A percentile compares a stretch with the other conserved stretches of the same genome.
Conservation (phyloP, 2,329 filamentous ascomycete genomes). For the Gremmenia infestans region DNA sequence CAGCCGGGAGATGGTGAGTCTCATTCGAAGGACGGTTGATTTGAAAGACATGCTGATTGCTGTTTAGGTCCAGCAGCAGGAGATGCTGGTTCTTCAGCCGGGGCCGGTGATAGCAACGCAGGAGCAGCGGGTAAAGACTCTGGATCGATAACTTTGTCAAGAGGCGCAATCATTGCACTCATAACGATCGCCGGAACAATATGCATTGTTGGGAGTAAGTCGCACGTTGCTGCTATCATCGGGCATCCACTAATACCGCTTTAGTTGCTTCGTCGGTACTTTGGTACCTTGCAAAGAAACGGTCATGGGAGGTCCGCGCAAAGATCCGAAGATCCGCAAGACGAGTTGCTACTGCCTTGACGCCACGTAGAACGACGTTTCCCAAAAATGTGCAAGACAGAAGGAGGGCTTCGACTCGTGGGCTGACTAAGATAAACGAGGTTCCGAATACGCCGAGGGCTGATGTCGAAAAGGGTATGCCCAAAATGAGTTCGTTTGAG, state of each 20-base stretch:
- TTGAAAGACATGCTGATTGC: background rate
- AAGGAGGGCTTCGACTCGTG: constrained; percentile 33
- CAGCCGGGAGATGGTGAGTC: constrained; percentile 25
- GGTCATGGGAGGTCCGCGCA: constrained; percentile 74
- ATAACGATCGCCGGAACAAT: constrained; percentile 65
- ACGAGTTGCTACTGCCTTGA: constrained; percentile 56
- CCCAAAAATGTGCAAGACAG: constrained; percentile 50
- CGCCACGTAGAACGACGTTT: constrained; percentile 57
- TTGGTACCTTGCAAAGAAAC: constrained; percentile 78
- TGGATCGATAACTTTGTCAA: constrained; percentile 59
- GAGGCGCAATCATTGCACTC: constrained; percentile 67
- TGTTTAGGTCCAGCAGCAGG: constrained; percentile 21
- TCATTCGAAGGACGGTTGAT: background rate
- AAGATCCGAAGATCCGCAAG: constrained; percentile 64
- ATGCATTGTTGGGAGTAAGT: constrained; percentile 64
- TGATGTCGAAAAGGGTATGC: constrained; percentile 54
- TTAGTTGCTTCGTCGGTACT: constrained; percentile 48
- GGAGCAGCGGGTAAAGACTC: constrained; percentile 62
- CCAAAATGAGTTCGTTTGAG: constrained; percentile 29
- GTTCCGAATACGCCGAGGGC: constrained; percentile 55
- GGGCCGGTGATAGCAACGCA: constrained; percentile 45
- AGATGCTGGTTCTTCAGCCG: constrained; percentile 33
- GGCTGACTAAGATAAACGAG: constrained; percentile 46
- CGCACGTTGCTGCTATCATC: background rate
- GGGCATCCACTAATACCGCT: constrained; percentile 3